Conservation (phyloP, 176 grass and related monocot genomes). For the Themeda triandra region DNA sequence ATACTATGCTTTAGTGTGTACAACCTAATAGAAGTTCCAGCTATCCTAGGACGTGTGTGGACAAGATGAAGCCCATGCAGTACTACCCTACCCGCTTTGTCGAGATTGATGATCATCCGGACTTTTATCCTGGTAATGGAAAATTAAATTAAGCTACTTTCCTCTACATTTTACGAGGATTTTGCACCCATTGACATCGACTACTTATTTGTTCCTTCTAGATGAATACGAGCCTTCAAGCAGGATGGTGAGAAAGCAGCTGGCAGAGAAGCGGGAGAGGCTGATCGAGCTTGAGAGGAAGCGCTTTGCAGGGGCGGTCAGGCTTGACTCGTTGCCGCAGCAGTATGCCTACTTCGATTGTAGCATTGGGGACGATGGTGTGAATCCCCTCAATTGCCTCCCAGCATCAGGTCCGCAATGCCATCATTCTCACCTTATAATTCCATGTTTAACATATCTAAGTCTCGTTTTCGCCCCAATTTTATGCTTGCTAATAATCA, state of each 20-base stretch:
- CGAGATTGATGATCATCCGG: constrained; percentile 20
- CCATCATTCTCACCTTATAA: not conserved
- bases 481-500: not conserved
- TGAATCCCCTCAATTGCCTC: not conserved
- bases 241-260: constrained; percentile 32
- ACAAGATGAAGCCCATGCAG: constrained; percentile 33
- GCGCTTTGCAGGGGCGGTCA: not conserved
- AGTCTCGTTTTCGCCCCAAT: not conserved
- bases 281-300: constrained; percentile 43
- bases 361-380: constrained; percentile 30
- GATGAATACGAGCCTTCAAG: constrained; percentile 35
- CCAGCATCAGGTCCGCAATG: constrained; percentile 14
- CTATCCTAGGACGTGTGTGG: constrained; percentile 22
- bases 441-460: not conserved
- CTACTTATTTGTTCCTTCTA: not conserved
- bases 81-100: constrained; percentile 31
- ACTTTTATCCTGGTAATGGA: constrained; percentile 28
- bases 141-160: not conserved
- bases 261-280: constrained; percentile 30
- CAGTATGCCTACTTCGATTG: constrained; percentile 34
- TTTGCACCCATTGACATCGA: not conserved
- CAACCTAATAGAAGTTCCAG: not conserved
- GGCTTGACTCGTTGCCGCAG: not conserved
- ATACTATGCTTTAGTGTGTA: not conserved
- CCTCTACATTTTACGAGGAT: no score